Evolutionary conservation across 352 stramenopile genomes (phyloP).

Genomic region (Globisporangium orthogonon): DNA sequence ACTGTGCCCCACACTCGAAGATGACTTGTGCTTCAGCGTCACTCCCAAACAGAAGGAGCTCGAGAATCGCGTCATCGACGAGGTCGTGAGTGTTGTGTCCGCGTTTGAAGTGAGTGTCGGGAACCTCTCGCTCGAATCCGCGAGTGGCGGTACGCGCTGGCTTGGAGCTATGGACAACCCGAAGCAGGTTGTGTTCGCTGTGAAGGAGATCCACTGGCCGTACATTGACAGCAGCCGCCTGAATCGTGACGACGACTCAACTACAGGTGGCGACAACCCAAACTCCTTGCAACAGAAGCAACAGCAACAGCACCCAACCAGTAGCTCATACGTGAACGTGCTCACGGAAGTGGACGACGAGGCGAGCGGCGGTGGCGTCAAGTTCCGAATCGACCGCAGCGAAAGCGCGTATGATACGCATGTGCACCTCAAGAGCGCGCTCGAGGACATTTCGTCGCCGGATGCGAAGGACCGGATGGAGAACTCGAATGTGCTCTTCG

Average conservation of each 20-base stretch:
- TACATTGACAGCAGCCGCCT: constrained; percentile 31
- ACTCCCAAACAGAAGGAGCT: constrained; percentile 51
- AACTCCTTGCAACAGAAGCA: not conserved
- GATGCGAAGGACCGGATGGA: constrained; percentile 70
- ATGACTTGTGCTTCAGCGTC: constrained; percentile 28
- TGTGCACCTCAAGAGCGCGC: constrained; percentile 53
- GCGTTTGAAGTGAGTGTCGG: constrained; percentile 53
- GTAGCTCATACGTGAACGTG: constrained; percentile 44
- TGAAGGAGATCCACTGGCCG: constrained; percentile 77
- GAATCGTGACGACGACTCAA: constrained; percentile 7
- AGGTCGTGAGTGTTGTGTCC: constrained; percentile 58
- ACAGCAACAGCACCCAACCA: constrained; percentile 11
- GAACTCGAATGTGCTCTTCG: constrained; percentile 78
- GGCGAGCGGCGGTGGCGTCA: constrained; percentile 47
- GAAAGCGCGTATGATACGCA: constrained; percentile 61
- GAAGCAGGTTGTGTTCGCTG: constrained; percentile 62
- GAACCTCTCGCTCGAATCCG: constrained; percentile 23
- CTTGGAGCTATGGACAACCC: constrained; percentile 28
- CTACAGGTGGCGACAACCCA: not conserved
- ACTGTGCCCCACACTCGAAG: constrained; percentile 38
- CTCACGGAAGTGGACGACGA: constrained; percentile 66
- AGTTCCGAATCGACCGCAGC: constrained; percentile 62
- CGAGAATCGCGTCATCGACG: constrained; percentile 65
- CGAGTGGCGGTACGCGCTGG: constrained; percentile 20
- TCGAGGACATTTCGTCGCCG: constrained; percentile 57